Conservation (phyloP, 495 filamentous ascomycete species). For the Neohortaea acidophila region DNA sequence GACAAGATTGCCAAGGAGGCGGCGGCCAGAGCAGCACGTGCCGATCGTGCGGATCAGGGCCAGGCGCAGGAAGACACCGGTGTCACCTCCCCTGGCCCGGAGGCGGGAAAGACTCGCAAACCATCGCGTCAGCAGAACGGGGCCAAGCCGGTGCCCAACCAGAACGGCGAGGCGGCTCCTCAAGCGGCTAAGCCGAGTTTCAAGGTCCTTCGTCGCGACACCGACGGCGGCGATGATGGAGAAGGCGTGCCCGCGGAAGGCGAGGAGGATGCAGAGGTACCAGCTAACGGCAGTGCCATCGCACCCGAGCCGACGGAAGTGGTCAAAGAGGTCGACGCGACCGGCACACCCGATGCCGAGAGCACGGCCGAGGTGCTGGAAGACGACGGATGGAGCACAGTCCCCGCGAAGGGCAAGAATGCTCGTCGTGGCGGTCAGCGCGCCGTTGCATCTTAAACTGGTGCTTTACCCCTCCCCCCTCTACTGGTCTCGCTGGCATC, state of each 20-base stretch:
- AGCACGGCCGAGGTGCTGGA: constrained; percentile 18
- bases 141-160: constrained; percentile 14
- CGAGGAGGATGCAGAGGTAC: constrained; percentile 17
- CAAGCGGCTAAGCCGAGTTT: constrained; percentile 17
- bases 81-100: constrained; percentile 8
- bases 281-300: constrained; percentile 30
- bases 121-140: constrained; percentile 15
- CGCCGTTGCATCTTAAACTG: constrained; percentile 17
- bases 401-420: constrained; percentile 17
- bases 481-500: too few relatives aligned
- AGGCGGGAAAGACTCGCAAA: not conserved
- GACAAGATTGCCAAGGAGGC: constrained; percentile 49
- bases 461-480: too few relatives aligned
- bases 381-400: constrained; percentile 20
- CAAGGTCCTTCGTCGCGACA: constrained; percentile 24
- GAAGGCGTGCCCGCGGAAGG: constrained; percentile 14
- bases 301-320: too few relatives aligned
- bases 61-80: constrained; percentile 17
- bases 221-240: constrained; percentile 15
- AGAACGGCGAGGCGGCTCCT: constrained; percentile 20
- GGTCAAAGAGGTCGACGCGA: constrained; percentile 11
- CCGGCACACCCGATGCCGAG: constrained; percentile 4
- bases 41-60: constrained; percentile 30
- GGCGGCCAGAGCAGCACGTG: constrained; percentile 27
- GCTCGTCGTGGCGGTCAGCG: constrained; percentile 11